phyloP scores from a whole-genome alignment of 2,329 filamentous ascomycete species.

The Penicillium sp. region DNA sequence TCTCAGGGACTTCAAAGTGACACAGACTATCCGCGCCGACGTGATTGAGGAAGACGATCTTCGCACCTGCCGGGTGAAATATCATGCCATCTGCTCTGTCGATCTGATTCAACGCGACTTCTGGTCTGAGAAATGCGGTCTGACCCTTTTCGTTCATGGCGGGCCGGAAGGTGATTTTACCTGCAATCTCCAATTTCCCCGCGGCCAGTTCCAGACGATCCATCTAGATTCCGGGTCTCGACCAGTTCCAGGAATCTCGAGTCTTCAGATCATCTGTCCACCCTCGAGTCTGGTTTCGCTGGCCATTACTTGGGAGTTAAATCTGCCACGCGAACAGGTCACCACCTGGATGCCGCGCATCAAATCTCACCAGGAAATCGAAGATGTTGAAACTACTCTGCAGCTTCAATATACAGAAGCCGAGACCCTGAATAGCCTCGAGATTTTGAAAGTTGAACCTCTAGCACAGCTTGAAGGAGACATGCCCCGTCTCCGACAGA shows the following conservation, averaged over 20 bases:
- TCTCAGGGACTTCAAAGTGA: slow-evolving; percentile 27
- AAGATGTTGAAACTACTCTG: slow-evolving; percentile 3
- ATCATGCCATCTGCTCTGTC: slow-evolving; percentile 28
- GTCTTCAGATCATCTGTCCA: slow-evolving; percentile 22
- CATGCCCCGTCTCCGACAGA: too few species aligned
- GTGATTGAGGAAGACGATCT: background rate
- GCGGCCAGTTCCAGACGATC: slow-evolving; percentile 15
- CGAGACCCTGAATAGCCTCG: background rate
- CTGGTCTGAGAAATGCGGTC: slow-evolving; percentile 29
- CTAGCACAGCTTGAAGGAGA: too few species aligned
- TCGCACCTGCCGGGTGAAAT: slow-evolving; percentile 12
- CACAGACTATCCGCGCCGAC: slow-evolving; percentile 7
- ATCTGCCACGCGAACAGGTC: slow-evolving; percentile 6
- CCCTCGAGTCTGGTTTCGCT: slow-evolving; percentile 23
- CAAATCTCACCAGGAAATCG: slow-evolving; percentile 6
- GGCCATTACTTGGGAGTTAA: slow-evolving; percentile 24
- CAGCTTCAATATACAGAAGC: slow-evolving; percentile 2
- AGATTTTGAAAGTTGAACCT: too few species aligned
- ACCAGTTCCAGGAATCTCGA: slow-evolving; percentile 14
- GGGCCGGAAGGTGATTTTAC: slow-evolving; percentile 26
- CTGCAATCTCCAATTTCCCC: slow-evolving; percentile 13
- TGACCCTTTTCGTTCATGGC: slow-evolving; percentile 26
- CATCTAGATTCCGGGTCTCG: slow-evolving; percentile 10
- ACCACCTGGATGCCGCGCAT: slow-evolving; percentile 27
- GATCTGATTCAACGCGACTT: slow-evolving; percentile 25